These are phyloP conservation scores for Tricholoma terreum DNA, from an alignment of 768 basidiomycete genomes.

Conservation along the genomic window DNA sequence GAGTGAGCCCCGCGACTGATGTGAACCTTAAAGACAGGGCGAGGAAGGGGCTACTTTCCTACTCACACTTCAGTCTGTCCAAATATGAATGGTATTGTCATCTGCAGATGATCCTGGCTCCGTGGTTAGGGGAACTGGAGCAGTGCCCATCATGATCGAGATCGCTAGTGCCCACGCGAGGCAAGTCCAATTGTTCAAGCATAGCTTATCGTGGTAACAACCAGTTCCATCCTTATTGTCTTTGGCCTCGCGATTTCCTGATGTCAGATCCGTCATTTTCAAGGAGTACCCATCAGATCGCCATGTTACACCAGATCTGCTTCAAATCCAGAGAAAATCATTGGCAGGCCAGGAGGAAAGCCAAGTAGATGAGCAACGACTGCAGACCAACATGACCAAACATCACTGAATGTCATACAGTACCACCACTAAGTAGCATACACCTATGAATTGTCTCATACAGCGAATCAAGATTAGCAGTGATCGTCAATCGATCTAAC, in stretches of 20 bases:
- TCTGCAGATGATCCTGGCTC: slow-evolving; percentile 13
- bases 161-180: slow-evolving; percentile 12
- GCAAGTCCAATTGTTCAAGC: slow-evolving; percentile 36
- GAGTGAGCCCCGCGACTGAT: slow-evolving; percentile 4
- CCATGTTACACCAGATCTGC: background rate
- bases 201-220: slow-evolving; percentile 24
- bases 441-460: too few relatives aligned
- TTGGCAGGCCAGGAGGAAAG: background rate
- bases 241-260: slow-evolving; percentile 25
- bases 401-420: too few relatives aligned
- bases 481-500: too few relatives aligned
- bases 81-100: slow-evolving; percentile 12
- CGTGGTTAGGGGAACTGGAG: slow-evolving; percentile 13
- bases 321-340: background rate
- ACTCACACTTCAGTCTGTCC: slow-evolving; percentile 1
- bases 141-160: slow-evolving; percentile 1
- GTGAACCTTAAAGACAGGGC: slow-evolving; percentile 18
- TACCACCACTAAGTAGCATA: too few relatives aligned
- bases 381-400: too few relatives aligned
- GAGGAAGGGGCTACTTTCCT: slow-evolving; percentile 17
- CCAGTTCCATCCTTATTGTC: slow-evolving; percentile 38
- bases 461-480: too few relatives aligned
- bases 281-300: slow-evolving; percentile 13
- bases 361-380: too few relatives aligned
- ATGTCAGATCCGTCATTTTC: slow-evolving; percentile 1